Evolutionary conservation across 2,329 filamentous ascomycete genomes (phyloP).

Genomic region (Xylogone sp.): DNA sequence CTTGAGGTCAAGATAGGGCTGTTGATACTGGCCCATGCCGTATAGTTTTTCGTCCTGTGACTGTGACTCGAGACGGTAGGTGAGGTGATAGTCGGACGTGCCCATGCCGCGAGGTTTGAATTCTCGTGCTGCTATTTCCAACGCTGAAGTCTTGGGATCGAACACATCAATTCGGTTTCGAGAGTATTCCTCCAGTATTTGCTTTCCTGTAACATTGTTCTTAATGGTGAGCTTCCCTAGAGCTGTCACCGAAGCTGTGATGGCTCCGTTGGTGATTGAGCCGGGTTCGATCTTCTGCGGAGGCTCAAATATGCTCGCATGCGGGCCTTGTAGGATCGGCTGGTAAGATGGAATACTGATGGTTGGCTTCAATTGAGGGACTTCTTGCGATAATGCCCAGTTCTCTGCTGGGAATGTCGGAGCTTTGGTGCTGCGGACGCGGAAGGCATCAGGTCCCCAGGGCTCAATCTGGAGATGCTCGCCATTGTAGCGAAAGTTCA

Average conservation of each 20-base stretch:
- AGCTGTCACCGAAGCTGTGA: constrained; percentile 40
- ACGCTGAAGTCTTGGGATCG: constrained; percentile 47
- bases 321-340: not conserved
- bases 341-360: not conserved
- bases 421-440: constrained; percentile 42
- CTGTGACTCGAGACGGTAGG: constrained; percentile 52
- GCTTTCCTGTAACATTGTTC: constrained; percentile 33
- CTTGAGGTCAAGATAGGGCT: constrained; percentile 56
- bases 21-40: constrained; percentile 66
- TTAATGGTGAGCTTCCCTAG: constrained; percentile 45
- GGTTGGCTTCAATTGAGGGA: constrained; percentile 13
- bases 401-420: constrained; percentile 25
- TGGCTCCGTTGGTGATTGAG: constrained; percentile 42
- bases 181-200: constrained; percentile 47
- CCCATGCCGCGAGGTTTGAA: constrained; percentile 37
- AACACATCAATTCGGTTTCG: constrained; percentile 42
- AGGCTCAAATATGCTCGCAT: not conserved
- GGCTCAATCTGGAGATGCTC: constrained; percentile 44
- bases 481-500: constrained; percentile 34
- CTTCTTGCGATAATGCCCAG: constrained; percentile 10
- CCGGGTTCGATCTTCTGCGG: constrained; percentile 19
- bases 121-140: constrained; percentile 47
- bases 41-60: constrained; percentile 53
- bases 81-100: constrained; percentile 50
- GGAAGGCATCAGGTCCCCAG: constrained; percentile 44